These are phyloP conservation scores for Fusarium sp. DNA, from an alignment of 2,329 filamentous ascomycete species.

Conservation along the genomic window DNA sequence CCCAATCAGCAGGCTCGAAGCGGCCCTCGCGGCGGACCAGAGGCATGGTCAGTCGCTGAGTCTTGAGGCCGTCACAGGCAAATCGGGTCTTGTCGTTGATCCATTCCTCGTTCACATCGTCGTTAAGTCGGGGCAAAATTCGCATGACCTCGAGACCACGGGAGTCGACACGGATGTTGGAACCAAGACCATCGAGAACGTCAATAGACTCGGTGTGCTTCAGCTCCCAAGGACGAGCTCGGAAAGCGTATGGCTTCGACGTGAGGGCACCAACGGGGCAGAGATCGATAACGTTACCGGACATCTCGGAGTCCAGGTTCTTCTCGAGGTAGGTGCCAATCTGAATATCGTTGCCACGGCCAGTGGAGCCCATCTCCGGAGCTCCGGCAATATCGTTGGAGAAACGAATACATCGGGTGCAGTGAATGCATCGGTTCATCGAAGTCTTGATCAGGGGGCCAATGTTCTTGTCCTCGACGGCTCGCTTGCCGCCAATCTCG, in stretches of 20 bases:
- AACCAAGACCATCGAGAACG: constrained; percentile 90
- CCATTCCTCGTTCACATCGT: constrained; percentile 99
- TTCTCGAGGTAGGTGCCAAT: constrained; percentile 98
- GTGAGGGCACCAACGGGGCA: constrained; percentile 97
- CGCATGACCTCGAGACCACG: constrained; percentile 97
- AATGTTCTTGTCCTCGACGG: constrained; percentile 99
- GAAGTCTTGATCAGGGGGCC: constrained; percentile 98
- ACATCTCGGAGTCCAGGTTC: constrained; percentile 92
- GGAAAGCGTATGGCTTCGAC: constrained; percentile 97
- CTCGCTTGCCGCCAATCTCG: constrained; percentile 93
- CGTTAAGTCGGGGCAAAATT: constrained; percentile 89
- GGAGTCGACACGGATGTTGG: constrained; percentile 92
- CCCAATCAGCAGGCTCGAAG: constrained; percentile 93
- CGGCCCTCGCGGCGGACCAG: constrained; percentile 87
- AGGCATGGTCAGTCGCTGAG: constrained; percentile 92
- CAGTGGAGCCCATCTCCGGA: constrained; percentile 91
- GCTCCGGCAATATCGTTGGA: constrained; percentile 97
- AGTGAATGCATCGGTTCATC: constrained; percentile 99
- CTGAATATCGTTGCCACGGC: constrained; percentile 95
- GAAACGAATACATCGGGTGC: constrained; percentile 96
- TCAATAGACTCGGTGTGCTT: constrained; percentile 97
- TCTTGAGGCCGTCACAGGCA: constrained; percentile 95
- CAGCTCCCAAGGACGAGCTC: constrained; percentile 94
- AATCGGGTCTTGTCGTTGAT: constrained; percentile 99
- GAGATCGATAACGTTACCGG: constrained; percentile 96